A percentile compares a stretch with the other conserved stretches of the same genome.
phyloP scores from a whole-genome alignment of 345 rosid species.

The Eucalyptus polybractea region DNA sequence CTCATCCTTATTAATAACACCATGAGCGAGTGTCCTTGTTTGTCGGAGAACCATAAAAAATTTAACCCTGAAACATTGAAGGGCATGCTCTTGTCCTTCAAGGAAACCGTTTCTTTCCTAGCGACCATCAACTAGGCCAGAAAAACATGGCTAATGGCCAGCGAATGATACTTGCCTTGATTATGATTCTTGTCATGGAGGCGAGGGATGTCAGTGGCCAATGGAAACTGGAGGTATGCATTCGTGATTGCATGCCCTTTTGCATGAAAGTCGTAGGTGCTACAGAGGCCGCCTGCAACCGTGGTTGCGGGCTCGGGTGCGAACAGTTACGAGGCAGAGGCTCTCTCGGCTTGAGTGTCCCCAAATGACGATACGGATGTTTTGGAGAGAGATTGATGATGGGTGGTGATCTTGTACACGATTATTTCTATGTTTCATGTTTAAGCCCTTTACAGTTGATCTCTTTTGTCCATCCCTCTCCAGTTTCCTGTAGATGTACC shows the following conservation, averaged over 20 bases:
- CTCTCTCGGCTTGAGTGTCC: neutral
- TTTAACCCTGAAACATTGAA: neutral
- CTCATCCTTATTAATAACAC: neutral
- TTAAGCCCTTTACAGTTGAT: neutral
- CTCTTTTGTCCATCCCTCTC: neutral
- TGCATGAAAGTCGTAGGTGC: neutral
- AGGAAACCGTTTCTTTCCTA: neutral
- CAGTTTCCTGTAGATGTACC: neutral
- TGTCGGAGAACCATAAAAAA: neutral
- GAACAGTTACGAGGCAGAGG: neutral
- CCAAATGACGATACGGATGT: neutral
- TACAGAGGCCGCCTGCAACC: neutral
- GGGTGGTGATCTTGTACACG: neutral
- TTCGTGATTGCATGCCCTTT: neutral
- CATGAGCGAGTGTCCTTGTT: neutral
- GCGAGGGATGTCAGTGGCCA: neutral
- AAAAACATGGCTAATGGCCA: neutral
- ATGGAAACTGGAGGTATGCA: neutral
- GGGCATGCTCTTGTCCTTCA: neutral
- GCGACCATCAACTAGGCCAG: neutral
- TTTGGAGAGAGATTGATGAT: neutral
- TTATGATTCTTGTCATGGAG: neutral
- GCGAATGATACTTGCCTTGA: neutral
- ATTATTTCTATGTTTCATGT: neutral
- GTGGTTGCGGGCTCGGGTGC: neutral